Base-by-base conservation (phyloP, 169 alveolate species). In the Babesia ovata region DNA sequence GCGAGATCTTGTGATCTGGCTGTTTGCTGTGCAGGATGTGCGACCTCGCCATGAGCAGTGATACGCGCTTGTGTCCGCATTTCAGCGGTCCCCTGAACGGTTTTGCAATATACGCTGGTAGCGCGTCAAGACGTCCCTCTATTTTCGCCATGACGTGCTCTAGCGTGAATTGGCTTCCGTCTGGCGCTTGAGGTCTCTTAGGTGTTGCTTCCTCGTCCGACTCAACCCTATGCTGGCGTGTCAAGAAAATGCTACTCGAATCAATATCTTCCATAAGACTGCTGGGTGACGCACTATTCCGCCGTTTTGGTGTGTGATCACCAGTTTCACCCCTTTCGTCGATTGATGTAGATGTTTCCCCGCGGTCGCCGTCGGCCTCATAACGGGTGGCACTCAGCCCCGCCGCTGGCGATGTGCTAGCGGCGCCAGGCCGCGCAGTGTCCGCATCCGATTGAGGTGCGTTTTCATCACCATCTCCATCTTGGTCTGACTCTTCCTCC, bases 61-160 rank as follows among this genome's bases (percentile, higher is more conserved):
- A 24, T 16, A 76, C 57, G 42, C 86, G 48, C 42, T 76, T 69
- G 49, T 49, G 65, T 2, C 81, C 86, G 54, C 75, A 65, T 44
- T 69, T 50, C 45, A 76, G 53, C 19, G 79, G 75, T 10, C 54
- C 62, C 19, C 63, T 76, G 62, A 76, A 76, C 28, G 86, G 81
- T 49, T 76, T 76, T 0, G 78, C 72, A 0, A 66, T 54, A 33
- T 58, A 56, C 29, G 57, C 57, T 12, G 86, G 86, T 2, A 76
- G 63, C 28, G 11, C 12, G 1, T 67, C 49, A 3, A 76, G 10
- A 14, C 82, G 17, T 21, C 36, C 59, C 36, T 54, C 86, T 0
- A 69, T 36, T 33, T 66, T 65, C 17, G 4, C 54, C 36, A 49
- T 10, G 19, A 39, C 46, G 0, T 28, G 29, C 17, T 76, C 75